Evolutionary conservation across 208 protist species (phyloP), one percentile per base, ranked within the genome.

Genomic region (Leishmania major): DNA sequence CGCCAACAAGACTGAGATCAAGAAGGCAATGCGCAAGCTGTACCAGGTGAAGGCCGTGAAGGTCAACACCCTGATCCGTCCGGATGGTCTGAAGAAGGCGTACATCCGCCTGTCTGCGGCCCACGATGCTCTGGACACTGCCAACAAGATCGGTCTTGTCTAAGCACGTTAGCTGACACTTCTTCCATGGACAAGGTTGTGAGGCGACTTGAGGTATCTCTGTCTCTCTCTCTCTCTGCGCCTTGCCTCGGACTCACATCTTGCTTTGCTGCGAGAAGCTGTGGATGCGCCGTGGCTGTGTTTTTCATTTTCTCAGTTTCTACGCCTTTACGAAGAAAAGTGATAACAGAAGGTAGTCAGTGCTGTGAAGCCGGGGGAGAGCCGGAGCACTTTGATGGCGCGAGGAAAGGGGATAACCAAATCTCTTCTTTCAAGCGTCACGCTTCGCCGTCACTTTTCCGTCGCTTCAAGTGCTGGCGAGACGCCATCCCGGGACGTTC

Each of bases 61-160:
- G 91, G 96, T 99, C 57, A 99, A 99, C 97, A 99, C 99, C 77
- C 94, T 99, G 62, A 99, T 99, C 88, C 97, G 97, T 57, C 98
- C 99, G 31, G 97, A 99, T 76, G 99, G 99, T 55, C 81, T 97
- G 57, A 99, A 99, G 98, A 99, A 99, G 98, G 99, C 99, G 71
- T 99, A 99, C 94, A 98, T 99, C 80, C 94, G 96, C 75, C 94
- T 99, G 37, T 91, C 94, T 45, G 87, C 92, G 75, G 95, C 98
- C 57, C 84, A 97, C 81, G 99, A 99, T 83, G 99, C 99, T 35
- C 94, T 99, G 40, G 99, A 99, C 70, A 98, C 99, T 85, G 99
- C 99, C 83, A 99, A 98, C 98, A 99, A 99, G 94, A 99, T 99
- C 76, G 97, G 98, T 82, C 89, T 98, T 25, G 67, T 72, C 25